Base-by-base conservation (phyloP, 129 eudicot species). In the Deinandra increscens region DNA sequence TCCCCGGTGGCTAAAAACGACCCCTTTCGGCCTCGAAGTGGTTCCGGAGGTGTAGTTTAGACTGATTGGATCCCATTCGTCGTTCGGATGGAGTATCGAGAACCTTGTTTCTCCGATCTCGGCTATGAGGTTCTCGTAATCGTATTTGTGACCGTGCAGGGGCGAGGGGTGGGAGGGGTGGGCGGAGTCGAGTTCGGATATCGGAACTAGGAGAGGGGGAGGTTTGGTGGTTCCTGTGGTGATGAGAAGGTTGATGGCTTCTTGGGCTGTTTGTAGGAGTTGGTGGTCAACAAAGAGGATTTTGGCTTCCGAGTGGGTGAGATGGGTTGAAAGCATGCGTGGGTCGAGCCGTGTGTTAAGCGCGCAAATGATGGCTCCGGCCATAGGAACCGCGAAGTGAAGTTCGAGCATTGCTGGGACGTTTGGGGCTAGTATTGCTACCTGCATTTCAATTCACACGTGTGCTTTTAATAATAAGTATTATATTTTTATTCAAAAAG, bases 331-430 rank as follows among this genome's bases (percentile, higher is more conserved):
- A 20, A 53, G 60, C 60, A 22, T 53, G 20, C 19, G 20, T 19
- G 60, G 60, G 9, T 53, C 60, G 14, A 20, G 60, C 0, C 61
- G 61, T 3, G 61, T 55, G 61, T 55, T 55, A 22, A 55, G 61
- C 10, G 37, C 7, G 17, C 61, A 55, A 12, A 55, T 55, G 61
- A 55, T 55, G 15, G 61, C 61, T 22, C 61, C 61, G 3, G 61
- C 37, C 61, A 55, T 55, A 23, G 61, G 61, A 23, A 55, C 37
- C 22, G 61, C 61, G 4, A 55, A 55, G 23, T 55, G 61, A 5
- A 10, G 61, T 55, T 55, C 61, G 23, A 55, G 61, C 37, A 55
- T 55, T 22, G 17, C 61, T 3, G 61, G 61, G 61, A 22, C 8
- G 37, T 55, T 55, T 23, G 61, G 61, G 22, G 61, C 61, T 3